A percentile compares a stretch with the other conserved stretches of the same genome.
Conservation (phyloP, 2,329 filamentous ascomycete genomes). For the Monosporascus sp. region DNA sequence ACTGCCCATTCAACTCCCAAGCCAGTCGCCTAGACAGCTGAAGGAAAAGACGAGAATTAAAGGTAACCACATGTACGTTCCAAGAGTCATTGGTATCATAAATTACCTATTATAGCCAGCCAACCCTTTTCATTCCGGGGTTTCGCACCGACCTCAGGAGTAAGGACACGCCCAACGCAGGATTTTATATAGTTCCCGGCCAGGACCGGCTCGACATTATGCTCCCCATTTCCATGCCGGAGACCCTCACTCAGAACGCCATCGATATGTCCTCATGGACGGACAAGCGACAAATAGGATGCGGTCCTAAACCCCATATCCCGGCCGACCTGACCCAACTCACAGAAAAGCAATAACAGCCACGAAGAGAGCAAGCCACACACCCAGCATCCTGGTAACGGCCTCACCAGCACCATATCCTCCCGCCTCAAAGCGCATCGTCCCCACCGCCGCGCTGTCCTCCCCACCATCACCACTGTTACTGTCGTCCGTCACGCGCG, state of each 20-base stretch:
- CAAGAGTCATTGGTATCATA: not conserved
- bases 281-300: no score
- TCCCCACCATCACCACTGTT: not conserved
- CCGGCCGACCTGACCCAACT: not conserved
- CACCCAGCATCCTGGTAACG: not conserved
- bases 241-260: no score
- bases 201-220: not conserved
- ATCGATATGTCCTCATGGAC: no score
- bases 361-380: not conserved
- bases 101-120: not conserved
- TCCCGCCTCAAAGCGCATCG: not conserved
- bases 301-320: not conserved
- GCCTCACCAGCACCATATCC: not conserved
- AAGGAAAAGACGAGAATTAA: not conserved
- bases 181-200: not conserved
- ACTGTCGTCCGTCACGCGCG: conserved; percentile 8
- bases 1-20: no score
- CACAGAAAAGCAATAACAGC: not conserved
- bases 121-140: not conserved
- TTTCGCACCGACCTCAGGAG: no score
- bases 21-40: no score
- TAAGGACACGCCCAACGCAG: no score
- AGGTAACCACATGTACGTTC: not conserved
- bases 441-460: not conserved
- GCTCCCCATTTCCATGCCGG: not conserved